Percentiles rank a stretch among this genome's conserved stretches.
These are phyloP conservation scores for Taxillus chinensis DNA, from an alignment of 164 flowering plant genomes.

Conservation along the genomic window DNA sequence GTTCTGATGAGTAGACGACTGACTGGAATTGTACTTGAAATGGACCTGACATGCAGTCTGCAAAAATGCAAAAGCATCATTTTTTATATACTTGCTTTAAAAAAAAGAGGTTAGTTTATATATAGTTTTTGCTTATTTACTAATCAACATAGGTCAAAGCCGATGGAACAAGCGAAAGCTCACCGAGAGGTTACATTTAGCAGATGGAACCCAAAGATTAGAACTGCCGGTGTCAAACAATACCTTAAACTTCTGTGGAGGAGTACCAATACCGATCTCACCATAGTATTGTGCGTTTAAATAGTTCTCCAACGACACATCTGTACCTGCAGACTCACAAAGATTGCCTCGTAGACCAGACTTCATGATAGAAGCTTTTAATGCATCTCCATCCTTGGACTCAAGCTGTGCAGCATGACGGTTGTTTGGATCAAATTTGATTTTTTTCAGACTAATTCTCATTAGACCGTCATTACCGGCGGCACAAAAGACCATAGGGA, in stretches of 20 bases:
- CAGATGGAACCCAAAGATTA: conserved; percentile 84
- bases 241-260: conserved; percentile 84
- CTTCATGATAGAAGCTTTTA: conserved; percentile 26
- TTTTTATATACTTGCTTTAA: too few species aligned
- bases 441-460: conserved; percentile 52
- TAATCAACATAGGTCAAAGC: background rate
- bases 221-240: conserved; percentile 89
- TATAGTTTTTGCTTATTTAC: background rate
- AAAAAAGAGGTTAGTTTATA: background rate
- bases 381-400: conserved; percentile 22
- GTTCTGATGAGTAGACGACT: conserved; percentile 26
- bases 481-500: conserved; percentile 17
- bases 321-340: conserved; percentile 32
- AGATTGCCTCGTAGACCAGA: conserved; percentile 30
- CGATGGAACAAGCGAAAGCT: conserved; percentile 9
- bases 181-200: conserved; percentile 63
- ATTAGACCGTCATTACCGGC: conserved; percentile 26
- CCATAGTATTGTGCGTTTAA: conserved; percentile 90
- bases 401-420: conserved; percentile 39
- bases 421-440: conserved; percentile 34
- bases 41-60: conserved; percentile 36
- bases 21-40: conserved; percentile 29
- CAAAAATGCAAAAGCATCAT: conserved; percentile 3
- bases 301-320: conserved; percentile 64
- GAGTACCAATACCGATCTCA: conserved; percentile 76